A percentile compares a stretch with the other conserved stretches of the same genome.
phyloP scores from a whole-genome alignment of 2,329 filamentous ascomycete species.

The Botrytis deweyae region DNA sequence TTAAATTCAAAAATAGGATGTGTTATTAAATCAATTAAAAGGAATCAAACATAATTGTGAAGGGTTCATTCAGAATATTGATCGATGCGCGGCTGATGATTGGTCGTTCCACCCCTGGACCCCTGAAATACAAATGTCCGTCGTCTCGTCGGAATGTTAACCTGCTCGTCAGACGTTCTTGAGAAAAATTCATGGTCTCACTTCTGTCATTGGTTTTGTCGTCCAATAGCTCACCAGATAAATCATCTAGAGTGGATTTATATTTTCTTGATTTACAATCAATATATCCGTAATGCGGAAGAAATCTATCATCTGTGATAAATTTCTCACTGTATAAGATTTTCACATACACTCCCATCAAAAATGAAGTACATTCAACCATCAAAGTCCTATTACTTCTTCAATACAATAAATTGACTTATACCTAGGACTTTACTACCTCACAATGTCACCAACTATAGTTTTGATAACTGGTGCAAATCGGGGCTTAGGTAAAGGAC shows the following conservation, averaged over 20 bases:
- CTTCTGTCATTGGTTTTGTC: background rate
- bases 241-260: background rate
- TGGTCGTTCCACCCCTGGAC: background rate
- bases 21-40: background rate
- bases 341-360: background rate
- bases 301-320: no score
- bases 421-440: background rate
- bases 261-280: background rate
- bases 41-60: background rate
- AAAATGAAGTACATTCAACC: background rate
- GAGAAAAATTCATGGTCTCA: background rate
- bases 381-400: background rate
- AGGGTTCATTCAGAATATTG: background rate
- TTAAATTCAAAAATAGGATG: background rate
- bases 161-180: background rate
- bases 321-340: background rate
- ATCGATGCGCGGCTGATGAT: background rate
- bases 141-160: background rate
- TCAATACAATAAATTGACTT: background rate
- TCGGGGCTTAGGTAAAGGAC: background rate
- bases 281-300: background rate
- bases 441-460: background rate
- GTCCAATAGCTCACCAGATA: fast-evolving
- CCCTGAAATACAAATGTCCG: background rate
- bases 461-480: slow-evolving; percentile 2